These are phyloP conservation scores for Chrysosporium keratinophilum DNA, from an alignment of 2,329 filamentous ascomycete species.

Conservation along the genomic window DNA sequence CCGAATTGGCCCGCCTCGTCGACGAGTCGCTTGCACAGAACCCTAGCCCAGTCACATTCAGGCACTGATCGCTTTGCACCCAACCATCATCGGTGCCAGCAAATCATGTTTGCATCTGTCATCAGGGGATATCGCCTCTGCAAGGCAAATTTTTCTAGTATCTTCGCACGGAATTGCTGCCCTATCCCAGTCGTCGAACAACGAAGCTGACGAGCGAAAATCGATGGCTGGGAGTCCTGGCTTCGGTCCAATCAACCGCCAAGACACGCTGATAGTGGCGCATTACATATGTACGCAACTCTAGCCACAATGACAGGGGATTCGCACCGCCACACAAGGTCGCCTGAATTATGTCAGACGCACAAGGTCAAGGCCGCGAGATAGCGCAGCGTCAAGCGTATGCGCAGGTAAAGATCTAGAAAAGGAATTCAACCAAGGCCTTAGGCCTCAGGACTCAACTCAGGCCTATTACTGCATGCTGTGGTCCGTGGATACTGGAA, in stretches of 20 bases:
- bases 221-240: conserved; percentile 1
- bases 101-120: conserved; percentile 1
- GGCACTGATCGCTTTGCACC: conserved; percentile 3
- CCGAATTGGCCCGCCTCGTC: conserved; percentile 1
- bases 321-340: neutral
- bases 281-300: neutral
- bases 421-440: too few species aligned
- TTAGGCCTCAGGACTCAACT: too few species aligned
- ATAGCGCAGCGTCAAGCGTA: too few species aligned
- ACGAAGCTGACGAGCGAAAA: neutral
- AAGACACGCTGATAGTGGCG: neutral
- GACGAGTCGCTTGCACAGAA: neutral
- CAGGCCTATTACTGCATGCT: too few species aligned
- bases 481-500: neutral
- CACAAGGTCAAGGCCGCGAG: too few species aligned
- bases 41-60: neutral
- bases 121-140: neutral
- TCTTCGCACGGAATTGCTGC: neutral
- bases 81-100: conserved; percentile 8
- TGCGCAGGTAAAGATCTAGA: too few species aligned
- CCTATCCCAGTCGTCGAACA: neutral
- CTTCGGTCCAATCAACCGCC: neutral
- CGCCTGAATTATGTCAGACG: too few species aligned
- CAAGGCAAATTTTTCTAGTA: neutral
- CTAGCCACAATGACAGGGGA: neutral